Evolutionary conservation across 1,139 yeast species (phyloP).

Genomic region (Meyerozyma guilliermondii): DNA sequence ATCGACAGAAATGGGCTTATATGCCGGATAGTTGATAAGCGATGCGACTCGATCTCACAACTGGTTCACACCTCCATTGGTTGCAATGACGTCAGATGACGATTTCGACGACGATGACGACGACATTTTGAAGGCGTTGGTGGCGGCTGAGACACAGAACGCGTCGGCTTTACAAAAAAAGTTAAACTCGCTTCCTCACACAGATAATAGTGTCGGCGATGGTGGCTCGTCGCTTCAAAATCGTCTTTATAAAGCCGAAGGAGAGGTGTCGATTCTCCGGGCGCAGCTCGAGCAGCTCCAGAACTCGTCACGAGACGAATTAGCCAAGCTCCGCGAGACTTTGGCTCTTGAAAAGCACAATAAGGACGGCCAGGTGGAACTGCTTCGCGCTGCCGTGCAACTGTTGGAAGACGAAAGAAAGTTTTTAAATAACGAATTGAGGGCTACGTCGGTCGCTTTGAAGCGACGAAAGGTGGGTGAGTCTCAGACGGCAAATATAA

Average conservation of each 20-base stretch:
- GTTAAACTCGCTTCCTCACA: neutral
- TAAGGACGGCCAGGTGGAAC: slow-evolving; percentile 37
- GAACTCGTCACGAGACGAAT: slow-evolving; percentile 37
- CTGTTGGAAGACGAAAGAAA: slow-evolving; percentile 66
- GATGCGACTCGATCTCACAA: neutral
- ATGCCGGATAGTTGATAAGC: neutral
- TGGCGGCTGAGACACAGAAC: neutral
- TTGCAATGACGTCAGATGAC: slow-evolving; percentile 14
- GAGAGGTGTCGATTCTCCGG: slow-evolving; percentile 73
- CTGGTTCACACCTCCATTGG: neutral
- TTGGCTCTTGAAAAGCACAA: slow-evolving; percentile 25
- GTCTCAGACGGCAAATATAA: neutral
- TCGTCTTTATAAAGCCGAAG: slow-evolving; percentile 50
- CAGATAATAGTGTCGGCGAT: neutral
- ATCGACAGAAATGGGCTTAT: neutral
- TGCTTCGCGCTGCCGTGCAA: slow-evolving; percentile 42
- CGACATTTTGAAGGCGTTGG: slow-evolving; percentile 17
- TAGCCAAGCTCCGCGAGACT: slow-evolving; percentile 34
- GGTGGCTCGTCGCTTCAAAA: neutral
- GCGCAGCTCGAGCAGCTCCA: slow-evolving; percentile 54
- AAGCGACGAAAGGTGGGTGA: slow-evolving; percentile 7
- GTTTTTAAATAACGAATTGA: slow-evolving; percentile 48
- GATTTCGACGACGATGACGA: slow-evolving; percentile 42
- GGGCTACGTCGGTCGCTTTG: slow-evolving; percentile 16
- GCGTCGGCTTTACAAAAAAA: neutral